Evolutionary conservation across 768 basidiomycete genomes (phyloP).

Genomic region (Rhizopogon sp.): DNA sequence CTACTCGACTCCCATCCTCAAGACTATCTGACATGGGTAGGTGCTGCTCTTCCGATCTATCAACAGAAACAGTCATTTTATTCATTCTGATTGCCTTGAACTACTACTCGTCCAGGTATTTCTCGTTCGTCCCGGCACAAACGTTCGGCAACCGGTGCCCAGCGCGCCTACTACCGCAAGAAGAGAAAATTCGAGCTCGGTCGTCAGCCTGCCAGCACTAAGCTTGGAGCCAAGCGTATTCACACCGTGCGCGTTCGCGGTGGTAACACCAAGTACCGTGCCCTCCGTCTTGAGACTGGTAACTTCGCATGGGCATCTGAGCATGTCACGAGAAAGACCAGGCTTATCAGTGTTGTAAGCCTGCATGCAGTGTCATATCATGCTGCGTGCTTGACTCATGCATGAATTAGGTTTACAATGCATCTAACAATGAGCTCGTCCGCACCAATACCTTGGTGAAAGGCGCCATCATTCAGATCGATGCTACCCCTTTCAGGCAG

Average conservation of each 20-base stretch:
- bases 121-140: slow-evolving; percentile 97
- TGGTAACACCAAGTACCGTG: slow-evolving; percentile 93
- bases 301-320: slow-evolving; percentile 99
- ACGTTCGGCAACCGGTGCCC: slow-evolving; percentile 88
- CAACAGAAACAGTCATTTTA: slow-evolving; percentile 3
- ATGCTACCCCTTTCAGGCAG: slow-evolving; percentile 98
- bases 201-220: slow-evolving; percentile 96
- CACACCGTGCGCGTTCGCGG: slow-evolving; percentile 95
- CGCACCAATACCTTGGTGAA: slow-evolving; percentile 99
- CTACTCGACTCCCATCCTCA: slow-evolving; percentile 53
- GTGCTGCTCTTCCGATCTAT: slow-evolving; percentile 30
- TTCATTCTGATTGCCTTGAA: slow-evolving; percentile 3
- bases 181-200: slow-evolving; percentile 99
- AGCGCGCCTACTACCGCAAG: slow-evolving; percentile 96
- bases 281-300: slow-evolving; percentile 92
- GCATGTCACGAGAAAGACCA: slow-evolving; percentile 90
- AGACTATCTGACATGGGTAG: slow-evolving; percentile 74
- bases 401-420: slow-evolving; percentile 80
- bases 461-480: slow-evolving; percentile 93
- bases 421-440: slow-evolving; percentile 99
- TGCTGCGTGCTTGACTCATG: slow-evolving; percentile 2
- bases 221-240: slow-evolving; percentile 91
- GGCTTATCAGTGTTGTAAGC: slow-evolving; percentile 92
- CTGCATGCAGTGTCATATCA: not conserved
- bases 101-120: slow-evolving; percentile 61